These are phyloP conservation scores for Sporothrix mexicana DNA, from an alignment of 2,329 filamentous ascomycete species.

Conservation along the genomic window DNA sequence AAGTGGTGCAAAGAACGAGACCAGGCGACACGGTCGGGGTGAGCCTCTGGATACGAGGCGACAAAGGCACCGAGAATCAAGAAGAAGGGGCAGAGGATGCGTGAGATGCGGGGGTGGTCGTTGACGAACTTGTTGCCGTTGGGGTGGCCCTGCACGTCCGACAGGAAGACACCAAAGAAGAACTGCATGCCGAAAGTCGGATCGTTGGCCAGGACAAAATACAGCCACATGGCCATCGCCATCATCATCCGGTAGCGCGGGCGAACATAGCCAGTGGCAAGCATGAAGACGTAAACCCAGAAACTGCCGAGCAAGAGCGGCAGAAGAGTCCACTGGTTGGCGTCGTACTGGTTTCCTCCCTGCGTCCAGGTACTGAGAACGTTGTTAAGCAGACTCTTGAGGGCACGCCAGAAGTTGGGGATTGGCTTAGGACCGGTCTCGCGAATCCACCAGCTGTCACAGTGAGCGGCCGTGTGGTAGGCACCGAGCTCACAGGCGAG, in stretches of 20 bases:
- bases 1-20: conserved; percentile 53
- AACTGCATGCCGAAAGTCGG: conserved; percentile 61
- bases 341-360: conserved; percentile 59
- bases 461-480: conserved; percentile 60
- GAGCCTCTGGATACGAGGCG: conserved; percentile 65
- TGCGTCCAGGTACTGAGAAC: conserved; percentile 59
- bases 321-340: conserved; percentile 63
- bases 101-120: conserved; percentile 51
- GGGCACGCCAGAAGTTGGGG: conserved; percentile 48
- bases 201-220: conserved; percentile 52
- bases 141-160: conserved; percentile 61
- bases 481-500: conserved; percentile 59
- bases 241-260: conserved; percentile 57
- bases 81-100: conserved; percentile 55
- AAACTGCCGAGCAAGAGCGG: conserved; percentile 62
- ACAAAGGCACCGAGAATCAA: conserved; percentile 60
- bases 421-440: conserved; percentile 53
- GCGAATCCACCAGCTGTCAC: conserved; percentile 65
- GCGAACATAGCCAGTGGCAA: conserved; percentile 57
- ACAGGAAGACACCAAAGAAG: conserved; percentile 66
- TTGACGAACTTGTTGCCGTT: conserved; percentile 55
- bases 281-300: conserved; percentile 59
- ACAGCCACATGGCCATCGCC: conserved; percentile 55
- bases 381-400: conserved; percentile 53
- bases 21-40: conserved; percentile 60